These are phyloP conservation scores for Arabis hirsuta DNA, from an alignment of 345 rosid species.

Conservation along the genomic window DNA sequence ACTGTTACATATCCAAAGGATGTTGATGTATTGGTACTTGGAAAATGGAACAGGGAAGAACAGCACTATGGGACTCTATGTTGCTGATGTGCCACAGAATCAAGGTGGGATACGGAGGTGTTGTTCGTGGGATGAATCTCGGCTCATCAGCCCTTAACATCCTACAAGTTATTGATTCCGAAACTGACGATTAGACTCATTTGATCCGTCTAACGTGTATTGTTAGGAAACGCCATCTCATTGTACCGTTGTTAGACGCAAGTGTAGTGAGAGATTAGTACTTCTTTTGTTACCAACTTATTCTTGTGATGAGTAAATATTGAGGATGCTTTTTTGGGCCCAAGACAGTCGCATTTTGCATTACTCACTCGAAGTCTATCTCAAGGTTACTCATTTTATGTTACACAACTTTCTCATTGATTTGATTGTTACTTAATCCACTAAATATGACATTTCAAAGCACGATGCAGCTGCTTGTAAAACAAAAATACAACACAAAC, in stretches of 20 bases:
- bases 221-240: conserved; percentile 11
- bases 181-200: conserved; percentile 51
- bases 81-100: conserved; percentile 78
- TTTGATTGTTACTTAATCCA: not conserved
- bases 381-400: not conserved
- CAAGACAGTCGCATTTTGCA: not conserved
- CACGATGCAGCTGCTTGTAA: conserved; percentile 10
- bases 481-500: conserved; percentile 13
- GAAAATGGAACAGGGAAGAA: conserved; percentile 71
- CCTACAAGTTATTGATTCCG: conserved; percentile 72
- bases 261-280: conserved; percentile 28
- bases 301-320: conserved; percentile 31
- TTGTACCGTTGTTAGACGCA: conserved; percentile 12
- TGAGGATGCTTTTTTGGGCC: not conserved
- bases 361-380: not conserved
- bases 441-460: conserved; percentile 10
- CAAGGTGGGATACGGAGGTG: conserved; percentile 75
- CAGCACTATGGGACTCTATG: conserved; percentile 88
- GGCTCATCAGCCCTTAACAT: conserved; percentile 83
- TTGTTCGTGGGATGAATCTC: conserved; percentile 86
- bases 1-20: not conserved
- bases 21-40: conserved; percentile 18
- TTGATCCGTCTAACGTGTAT: not conserved
- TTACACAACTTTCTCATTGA: not conserved
- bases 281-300: conserved; percentile 8